A percentile compares a stretch with the other conserved stretches of the same genome.
Conservation (phyloP, 2,329 filamentous ascomycete species). For the Emergomyces africanus region DNA sequence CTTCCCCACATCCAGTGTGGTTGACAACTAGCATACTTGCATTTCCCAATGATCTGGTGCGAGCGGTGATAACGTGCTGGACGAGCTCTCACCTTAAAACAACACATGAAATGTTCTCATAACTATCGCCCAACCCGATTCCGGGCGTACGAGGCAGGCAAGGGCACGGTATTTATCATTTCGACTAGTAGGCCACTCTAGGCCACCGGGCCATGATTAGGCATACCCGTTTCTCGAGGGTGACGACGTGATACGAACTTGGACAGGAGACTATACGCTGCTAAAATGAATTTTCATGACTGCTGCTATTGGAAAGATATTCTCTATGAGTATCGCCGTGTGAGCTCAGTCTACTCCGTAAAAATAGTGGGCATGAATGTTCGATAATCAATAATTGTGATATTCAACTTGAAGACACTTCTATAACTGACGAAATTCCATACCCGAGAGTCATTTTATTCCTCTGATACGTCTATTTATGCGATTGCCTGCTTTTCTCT, state of each 20-base stretch:
- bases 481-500: neutral
- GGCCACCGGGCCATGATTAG: neutral
- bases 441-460: neutral
- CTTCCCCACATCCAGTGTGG: neutral
- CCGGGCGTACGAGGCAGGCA: neutral
- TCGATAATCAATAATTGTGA: neutral
- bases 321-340: neutral
- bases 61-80: neutral
- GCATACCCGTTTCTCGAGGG: no score
- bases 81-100: no score
- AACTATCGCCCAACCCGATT: neutral
- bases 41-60: neutral
- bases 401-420: neutral
- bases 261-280: no score
- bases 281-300: neutral
- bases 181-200: neutral
- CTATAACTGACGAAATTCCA: neutral
- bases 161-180: neutral
- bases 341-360: neutral
- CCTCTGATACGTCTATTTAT: neutral
- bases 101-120: neutral
- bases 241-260: no score
- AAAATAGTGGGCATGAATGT: neutral
- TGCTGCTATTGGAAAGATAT: no score
- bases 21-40: neutral